Evolutionary conservation across 169 alveolate species (phyloP).

Genomic region (Eimeria necatrix): DNA sequence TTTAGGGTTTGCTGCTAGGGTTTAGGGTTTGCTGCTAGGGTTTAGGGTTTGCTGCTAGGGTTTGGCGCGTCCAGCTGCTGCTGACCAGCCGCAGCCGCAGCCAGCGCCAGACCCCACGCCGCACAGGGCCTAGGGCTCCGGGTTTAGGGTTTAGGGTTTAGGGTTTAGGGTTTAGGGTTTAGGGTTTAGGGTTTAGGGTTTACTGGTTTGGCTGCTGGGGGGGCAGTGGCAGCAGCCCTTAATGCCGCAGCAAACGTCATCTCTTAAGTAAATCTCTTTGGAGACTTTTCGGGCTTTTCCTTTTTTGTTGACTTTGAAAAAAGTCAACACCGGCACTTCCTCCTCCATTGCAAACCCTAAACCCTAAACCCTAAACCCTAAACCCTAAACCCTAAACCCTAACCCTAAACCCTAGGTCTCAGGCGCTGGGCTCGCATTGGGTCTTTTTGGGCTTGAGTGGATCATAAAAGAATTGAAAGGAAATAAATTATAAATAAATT

Average conservation of each 20-base stretch:
- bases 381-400: conserved; percentile 8
- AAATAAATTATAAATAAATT: no score
- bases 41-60: background rate
- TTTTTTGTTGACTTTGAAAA: conserved; percentile 83
- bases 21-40: background rate
- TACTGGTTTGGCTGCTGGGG: background rate
- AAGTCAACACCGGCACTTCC: background rate
- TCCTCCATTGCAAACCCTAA: background rate
- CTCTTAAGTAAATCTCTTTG: conserved; percentile 89
- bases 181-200: background rate
- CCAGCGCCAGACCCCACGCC: no score
- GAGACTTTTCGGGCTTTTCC: conserved; percentile 88
- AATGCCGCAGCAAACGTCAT: conserved; percentile 88
- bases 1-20: background rate
- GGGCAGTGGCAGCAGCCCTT: conserved; percentile 81
- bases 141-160: background rate
- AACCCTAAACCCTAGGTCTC: no score
- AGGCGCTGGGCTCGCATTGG: no score
- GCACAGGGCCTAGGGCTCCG: background rate
- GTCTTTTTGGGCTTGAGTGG: background rate
- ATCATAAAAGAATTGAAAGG: background rate
- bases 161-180: background rate
- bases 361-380: conserved; percentile 8
- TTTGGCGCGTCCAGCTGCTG: background rate
- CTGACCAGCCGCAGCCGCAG: no score